Evolutionary conservation across 148 eudicot genomes (phyloP), one percentile per base, ranked within the genome.

Genomic region (Polygonum maritimum): DNA sequence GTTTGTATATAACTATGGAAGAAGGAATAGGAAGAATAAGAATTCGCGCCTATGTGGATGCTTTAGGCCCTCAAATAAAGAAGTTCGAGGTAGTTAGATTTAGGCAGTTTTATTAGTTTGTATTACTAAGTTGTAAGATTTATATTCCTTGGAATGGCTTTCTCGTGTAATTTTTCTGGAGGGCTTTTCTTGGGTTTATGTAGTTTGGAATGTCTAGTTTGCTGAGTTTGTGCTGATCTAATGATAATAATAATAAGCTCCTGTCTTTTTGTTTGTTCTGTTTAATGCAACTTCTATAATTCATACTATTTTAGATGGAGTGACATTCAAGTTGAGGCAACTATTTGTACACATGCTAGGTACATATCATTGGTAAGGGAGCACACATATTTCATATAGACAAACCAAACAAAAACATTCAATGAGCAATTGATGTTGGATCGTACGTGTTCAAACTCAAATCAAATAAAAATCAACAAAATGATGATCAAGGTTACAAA

Each of bases 21-120:
- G 81, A 71, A 85, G 82, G 62, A 83, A 80, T 45, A 86, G 79
- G 48, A 92, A 75, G 82, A 79, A 71, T 15, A 93, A 87, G 91
- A 93, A 87, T 60, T 49, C 85, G 18, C 90, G 88, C 8, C 77
- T 85, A 62, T 91, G 96, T 47, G 92, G 94, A 69, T 93, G 98
- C 81, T 83, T 90, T 52, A 89, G 82, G 60, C 78, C 87, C 57
- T 58, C 90, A 13, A 52, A 78, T 19, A 76, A 58, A 39, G 76
- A 82, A 75, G 81, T 35, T 44, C 78, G 52, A 47, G 82, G 78
- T 77, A 79, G 71, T 69, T 67, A 70, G 15, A 26, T 67, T 35
- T 67, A 67, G 45, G 41, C 9, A 67, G 38, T 15, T 67, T 26
- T 63, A 3, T 67, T 67, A 67, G 71, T 38, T 67, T 67, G 71